Conservation (phyloP, 805 yeast genomes). For the Zygosaccharomyces bisporus region DNA sequence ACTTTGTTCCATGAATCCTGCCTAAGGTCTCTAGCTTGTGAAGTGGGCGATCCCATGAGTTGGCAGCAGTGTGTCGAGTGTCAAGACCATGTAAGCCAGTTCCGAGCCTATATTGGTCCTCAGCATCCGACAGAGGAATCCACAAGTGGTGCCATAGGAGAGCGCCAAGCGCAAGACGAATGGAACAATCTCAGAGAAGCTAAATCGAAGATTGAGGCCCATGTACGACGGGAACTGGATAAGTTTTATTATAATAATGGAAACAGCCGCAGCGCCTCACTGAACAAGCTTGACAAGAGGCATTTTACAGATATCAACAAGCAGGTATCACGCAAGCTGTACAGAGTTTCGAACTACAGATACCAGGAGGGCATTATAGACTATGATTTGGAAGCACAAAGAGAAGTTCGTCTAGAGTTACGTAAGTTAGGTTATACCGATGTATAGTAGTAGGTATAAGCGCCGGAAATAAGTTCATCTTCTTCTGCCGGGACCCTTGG, state of each 20-base stretch:
- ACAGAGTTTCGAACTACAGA: slow-evolving; percentile 36
- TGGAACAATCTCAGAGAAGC: slow-evolving; percentile 34
- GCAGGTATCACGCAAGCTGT: slow-evolving; percentile 56
- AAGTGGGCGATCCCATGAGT: slow-evolving; percentile 22
- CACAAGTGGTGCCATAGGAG: background rate
- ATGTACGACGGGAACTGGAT: slow-evolving; percentile 51
- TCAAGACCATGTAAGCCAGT: slow-evolving; percentile 1
- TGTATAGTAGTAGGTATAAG: slow-evolving; percentile 2
- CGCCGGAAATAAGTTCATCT: slow-evolving; percentile 6
- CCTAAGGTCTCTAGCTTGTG: slow-evolving; percentile 20
- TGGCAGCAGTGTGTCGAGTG: slow-evolving; percentile 26
- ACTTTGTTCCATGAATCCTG: slow-evolving; percentile 26
- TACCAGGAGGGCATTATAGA: slow-evolving; percentile 15
- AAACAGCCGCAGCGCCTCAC: slow-evolving; percentile 12
- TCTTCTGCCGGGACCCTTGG: slow-evolving; percentile 67
- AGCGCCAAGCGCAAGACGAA: background rate
- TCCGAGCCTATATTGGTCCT: background rate
- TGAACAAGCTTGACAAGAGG: slow-evolving; percentile 29
- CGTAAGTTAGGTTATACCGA: slow-evolving; percentile 9
- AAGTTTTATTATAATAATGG: slow-evolving; percentile 41
- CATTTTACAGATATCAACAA: slow-evolving; percentile 60
- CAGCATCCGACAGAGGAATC: background rate
- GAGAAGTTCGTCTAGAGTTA: slow-evolving; percentile 12
- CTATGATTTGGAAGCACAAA: slow-evolving; percentile 20
- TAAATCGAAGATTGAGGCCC: slow-evolving; percentile 53